These are phyloP conservation scores for Fraxinus ornus DNA, from an alignment of 305 asterid species.

Conservation along the genomic window DNA sequence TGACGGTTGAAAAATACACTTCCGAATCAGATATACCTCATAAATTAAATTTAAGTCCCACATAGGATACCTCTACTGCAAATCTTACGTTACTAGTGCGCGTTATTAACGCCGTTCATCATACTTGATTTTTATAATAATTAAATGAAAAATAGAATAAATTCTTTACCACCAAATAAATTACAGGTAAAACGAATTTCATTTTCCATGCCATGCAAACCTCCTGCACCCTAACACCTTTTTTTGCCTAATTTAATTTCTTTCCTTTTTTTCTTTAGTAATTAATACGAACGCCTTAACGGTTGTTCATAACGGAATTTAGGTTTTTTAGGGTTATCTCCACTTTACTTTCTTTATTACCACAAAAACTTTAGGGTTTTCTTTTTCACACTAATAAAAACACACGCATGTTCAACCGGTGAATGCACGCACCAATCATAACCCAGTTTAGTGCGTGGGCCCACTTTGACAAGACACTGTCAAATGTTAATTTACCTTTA, in stretches of 20 bases:
- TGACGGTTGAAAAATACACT: not conserved
- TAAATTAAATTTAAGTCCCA: not conserved
- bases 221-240: constrained; percentile 22
- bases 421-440: constrained; percentile 33
- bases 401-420: not conserved
- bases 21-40: too few species aligned
- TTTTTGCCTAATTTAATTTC: constrained; percentile 1
- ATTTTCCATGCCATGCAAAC: not conserved
- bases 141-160: not conserved
- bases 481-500: constrained; percentile 6
- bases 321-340: constrained; percentile 31
- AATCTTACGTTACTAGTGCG: not conserved
- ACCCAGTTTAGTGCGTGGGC: constrained; percentile 25
- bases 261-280: not conserved
- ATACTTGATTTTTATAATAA: not conserved
- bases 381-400: constrained; percentile 8
- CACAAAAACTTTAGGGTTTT: constrained; percentile 41
- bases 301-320: constrained; percentile 7
- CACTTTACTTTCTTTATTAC: constrained; percentile 31
- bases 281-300: constrained; percentile 11
- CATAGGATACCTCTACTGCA: not conserved
- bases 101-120: not conserved
- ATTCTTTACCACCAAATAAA: not conserved
- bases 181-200: not conserved
- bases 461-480: constrained; percentile 30